Evolutionary conservation across 1,284 basidiomycete species (phyloP), one percentile per base, ranked within the genome.

Genomic region (Papiliotrema flavescens): DNA sequence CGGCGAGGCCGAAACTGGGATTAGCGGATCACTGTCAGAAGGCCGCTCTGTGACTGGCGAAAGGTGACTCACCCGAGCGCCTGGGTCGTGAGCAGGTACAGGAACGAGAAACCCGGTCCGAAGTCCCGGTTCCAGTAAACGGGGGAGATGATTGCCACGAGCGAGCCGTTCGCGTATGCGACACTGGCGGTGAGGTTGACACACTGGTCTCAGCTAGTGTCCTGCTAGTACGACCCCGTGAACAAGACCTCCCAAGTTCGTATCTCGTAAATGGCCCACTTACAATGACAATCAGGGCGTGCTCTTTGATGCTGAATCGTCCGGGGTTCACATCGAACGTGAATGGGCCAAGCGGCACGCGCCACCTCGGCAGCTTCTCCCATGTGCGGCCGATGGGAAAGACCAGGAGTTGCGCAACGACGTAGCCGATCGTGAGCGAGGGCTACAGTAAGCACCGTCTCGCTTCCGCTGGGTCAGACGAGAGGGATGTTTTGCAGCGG

Each of bases 291-390:
- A 97, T 89, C 24, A 94, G 78, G 1, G 90, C 87, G 70, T 98
- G 93, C 71, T 98, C 95, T 76, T 78, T 79, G 74, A 77, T 66
- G 77, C 95, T 98, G 89, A 94, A 98, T 8, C 93, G 90, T n/a
- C 95, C 92, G 0, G 95, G 94, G 68, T 98, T 98, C 48, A 98
- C 78, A 2, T 88, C 89, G 67, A 93, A 87, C 51, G 85, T 82
- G 58, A 80, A 52, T 50, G 75, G 79, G 6, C 79, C 79, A 2
- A 80, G 61, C 34, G 58, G 58, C 2, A 62, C 55, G 13, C 47
- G 19, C 60, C 61, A 61, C 43, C 47, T 40, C 15, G 57, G 60
- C 9, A 60, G 50, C 24, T 53, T 52, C 22, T 61, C 60, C 62
- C 60, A 49, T 22, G 62, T 57, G 39, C 53, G 39, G 34, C 64